Conservation (phyloP, 1,284 basidiomycete genomes). For the Xerocomus amazonicus region DNA sequence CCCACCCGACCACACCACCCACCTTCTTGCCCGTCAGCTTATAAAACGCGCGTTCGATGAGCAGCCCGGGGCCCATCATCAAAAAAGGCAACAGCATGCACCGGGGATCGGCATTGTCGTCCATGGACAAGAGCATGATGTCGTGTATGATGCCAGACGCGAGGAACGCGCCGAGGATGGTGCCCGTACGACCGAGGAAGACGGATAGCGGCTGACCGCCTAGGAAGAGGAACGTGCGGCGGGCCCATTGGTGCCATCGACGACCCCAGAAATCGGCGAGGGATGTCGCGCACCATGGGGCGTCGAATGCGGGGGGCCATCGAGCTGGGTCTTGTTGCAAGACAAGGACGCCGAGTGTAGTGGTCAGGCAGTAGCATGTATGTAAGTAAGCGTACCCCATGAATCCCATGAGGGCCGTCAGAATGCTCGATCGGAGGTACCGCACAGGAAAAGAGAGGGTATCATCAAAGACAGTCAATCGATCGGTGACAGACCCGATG, state of each 20-base stretch:
- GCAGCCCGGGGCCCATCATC: conserved; percentile 47
- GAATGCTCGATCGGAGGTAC: neutral
- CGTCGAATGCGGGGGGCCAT: conserved; percentile 39
- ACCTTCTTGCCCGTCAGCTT: conserved; percentile 37
- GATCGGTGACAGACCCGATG: neutral
- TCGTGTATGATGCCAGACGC: neutral
- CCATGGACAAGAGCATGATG: neutral
- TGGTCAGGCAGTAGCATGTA: neutral
- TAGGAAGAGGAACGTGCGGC: conserved; percentile 31
- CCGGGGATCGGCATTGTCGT: conserved; percentile 37
- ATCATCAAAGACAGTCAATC: neutral
- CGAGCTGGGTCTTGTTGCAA: neutral
- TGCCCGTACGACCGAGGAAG: conserved; percentile 42
- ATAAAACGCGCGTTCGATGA: conserved; percentile 38
- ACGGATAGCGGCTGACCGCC: conserved; percentile 35
- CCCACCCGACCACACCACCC: conserved; percentile 42
- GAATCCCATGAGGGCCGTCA: neutral
- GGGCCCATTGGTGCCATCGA: conserved; percentile 43
- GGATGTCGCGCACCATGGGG: conserved; percentile 37
- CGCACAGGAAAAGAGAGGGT: neutral
- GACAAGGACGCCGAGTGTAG: neutral
- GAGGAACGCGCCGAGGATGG: conserved; percentile 51
- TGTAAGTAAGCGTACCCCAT: neutral
- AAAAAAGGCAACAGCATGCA: conserved; percentile 50
- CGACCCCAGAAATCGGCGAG: conserved; percentile 40